Evolutionary conservation across 352 stramenopile species (phyloP).

Genomic region (Phytophthora ohioensis): DNA sequence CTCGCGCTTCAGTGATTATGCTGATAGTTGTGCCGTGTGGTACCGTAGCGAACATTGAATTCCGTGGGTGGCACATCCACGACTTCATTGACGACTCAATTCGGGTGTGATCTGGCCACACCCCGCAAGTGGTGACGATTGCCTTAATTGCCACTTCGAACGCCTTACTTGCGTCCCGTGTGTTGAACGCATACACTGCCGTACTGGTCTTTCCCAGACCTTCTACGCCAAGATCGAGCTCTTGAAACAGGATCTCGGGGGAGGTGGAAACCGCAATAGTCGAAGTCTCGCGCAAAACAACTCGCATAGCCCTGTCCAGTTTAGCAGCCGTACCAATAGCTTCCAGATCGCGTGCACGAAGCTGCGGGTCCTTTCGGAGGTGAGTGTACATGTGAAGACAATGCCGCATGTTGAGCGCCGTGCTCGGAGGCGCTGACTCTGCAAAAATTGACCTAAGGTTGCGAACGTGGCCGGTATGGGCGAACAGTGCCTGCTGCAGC

Average conservation of each 20-base stretch:
- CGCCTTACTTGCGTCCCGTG: slow-evolving; percentile 29
- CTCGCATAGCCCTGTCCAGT: slow-evolving; percentile 48
- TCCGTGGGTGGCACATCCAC: slow-evolving; percentile 28
- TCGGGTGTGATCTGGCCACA: slow-evolving; percentile 43
- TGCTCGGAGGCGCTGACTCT: slow-evolving; percentile 26
- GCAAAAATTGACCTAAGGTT: slow-evolving; percentile 37
- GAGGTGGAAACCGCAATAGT: slow-evolving; percentile 33
- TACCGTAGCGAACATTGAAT: slow-evolving; percentile 41
- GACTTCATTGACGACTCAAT: slow-evolving; percentile 28
- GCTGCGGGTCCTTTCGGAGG: slow-evolving; percentile 36
- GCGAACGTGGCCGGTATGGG: slow-evolving; percentile 20
- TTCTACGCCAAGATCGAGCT: slow-evolving; percentile 34
- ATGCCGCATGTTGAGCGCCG: slow-evolving; percentile 50
- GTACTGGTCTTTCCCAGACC: slow-evolving; percentile 42
- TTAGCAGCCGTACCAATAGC: slow-evolving; percentile 39
- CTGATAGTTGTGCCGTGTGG: slow-evolving; percentile 31
- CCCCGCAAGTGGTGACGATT: slow-evolving; percentile 33
- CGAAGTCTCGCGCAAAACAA: slow-evolving; percentile 48
- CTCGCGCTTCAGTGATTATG: slow-evolving; percentile 34
- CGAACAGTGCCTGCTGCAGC: slow-evolving; percentile 33
- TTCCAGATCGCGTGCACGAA: slow-evolving; percentile 46
- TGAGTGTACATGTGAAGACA: slow-evolving; percentile 56
- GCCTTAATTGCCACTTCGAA: slow-evolving; percentile 40
- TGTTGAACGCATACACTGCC: slow-evolving; percentile 50
- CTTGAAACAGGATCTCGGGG: slow-evolving; percentile 46